Base-by-base conservation (phyloP, 768 basidiomycete species). In the Pleurotus tuoliensis region DNA sequence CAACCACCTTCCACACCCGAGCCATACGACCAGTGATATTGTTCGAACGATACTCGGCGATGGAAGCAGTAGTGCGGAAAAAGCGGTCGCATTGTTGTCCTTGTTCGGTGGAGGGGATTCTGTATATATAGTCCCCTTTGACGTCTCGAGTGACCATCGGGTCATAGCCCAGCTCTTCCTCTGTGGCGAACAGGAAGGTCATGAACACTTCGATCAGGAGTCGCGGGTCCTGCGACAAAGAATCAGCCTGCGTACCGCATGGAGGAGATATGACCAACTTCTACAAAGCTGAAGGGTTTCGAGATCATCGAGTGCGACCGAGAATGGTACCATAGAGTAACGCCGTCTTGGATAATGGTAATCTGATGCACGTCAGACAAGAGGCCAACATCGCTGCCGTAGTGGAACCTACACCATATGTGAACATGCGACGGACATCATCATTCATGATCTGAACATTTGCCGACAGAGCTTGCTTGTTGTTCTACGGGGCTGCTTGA, bases 401-500 rank as follows among this genome's bases (percentile, higher is more conserved):
- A n/a, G 20, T 4, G n/a, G 38, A n/a, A 60, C 60, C 22, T 48
- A 66, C 64, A 13, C 64, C 65, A 54, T 59, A 64, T 5, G 57
- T 60, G 47, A 60, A 66, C 58, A 61, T 65, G 13, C 67, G 58
- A 13, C 65, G 59, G 24, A 55, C 45, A 56, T 68, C 65, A 30
- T 63, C 65, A 44, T 66, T 63, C 64, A 68, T 63, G 30, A 65
- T 62, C 37, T 65, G 61, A 22, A 48, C 18, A 24, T 13, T 48
- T 20, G 47, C 47, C 6, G 47, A 48, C 15, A 25, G n/a, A 6
- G 30, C 24, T 25, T 48, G 47, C 15, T 24, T 20, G 47, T 48
- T 48, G 47, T 24, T 48, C 47, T 48, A 48, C 15, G 9, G 0
- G 1, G 0, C 11, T 2, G 9, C 30, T 34, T 34, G 30, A 34